Evolutionary conservation across 495 filamentous ascomycete genomes (phyloP).

Genomic region (Sordaria brevicollis): DNA sequence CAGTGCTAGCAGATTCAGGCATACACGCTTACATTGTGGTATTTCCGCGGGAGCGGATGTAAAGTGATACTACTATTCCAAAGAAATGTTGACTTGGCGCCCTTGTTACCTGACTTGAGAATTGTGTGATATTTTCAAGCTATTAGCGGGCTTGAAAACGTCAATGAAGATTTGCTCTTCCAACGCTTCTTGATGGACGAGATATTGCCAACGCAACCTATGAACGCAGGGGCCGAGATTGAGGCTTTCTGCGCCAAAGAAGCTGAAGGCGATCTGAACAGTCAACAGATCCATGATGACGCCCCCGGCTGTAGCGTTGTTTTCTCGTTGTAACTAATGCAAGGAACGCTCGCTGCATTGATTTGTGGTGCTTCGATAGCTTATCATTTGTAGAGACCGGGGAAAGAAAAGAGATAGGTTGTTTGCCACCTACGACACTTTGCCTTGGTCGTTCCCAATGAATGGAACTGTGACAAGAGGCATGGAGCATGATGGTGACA

Average conservation of each 20-base stretch:
- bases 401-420: not conserved
- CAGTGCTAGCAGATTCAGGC: not conserved
- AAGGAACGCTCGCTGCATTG: not conserved
- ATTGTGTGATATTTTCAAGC: not conserved
- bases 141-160: not conserved
- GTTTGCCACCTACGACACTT: not conserved
- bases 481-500: not conserved
- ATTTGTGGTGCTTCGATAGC: not conserved
- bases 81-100: not conserved
- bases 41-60: not conserved
- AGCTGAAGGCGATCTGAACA: not conserved
- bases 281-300: not conserved
- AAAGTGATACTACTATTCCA: not conserved
- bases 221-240: not conserved
- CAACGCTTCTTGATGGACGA: not conserved
- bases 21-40: not conserved
- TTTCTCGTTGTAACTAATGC: not conserved
- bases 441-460: not conserved
- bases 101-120: not conserved
- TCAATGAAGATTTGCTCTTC: not conserved
- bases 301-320: not conserved
- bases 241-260: not conserved
- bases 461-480: not conserved
- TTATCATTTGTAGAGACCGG: not conserved
- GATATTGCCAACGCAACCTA: not conserved